Base-by-base conservation (phyloP, 192 early-diverging fungal species). In the Pilobolus umbonatus region DNA sequence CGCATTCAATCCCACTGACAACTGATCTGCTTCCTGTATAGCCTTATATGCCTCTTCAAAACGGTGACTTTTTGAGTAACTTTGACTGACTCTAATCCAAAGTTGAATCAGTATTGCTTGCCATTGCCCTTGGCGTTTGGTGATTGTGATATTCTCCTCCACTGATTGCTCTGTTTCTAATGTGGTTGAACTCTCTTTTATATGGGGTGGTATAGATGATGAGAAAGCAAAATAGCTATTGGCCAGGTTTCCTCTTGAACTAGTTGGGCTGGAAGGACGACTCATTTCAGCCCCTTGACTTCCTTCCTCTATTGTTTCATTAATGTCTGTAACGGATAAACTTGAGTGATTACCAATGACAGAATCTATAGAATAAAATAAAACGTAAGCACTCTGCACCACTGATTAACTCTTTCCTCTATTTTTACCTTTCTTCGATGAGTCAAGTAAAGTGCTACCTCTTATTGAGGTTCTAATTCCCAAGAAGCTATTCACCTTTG, bases 51-150 rank as follows among this genome's bases (percentile, higher is more conserved):
- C 52, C 8, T 54, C 52, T 12, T 54, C 52, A 54, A 22, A 54
- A 15, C 12, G 17, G 7, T 38, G 11, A 5, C 34, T 35, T n/a
- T 35, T 22, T 2, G 52, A 19, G 22, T 54, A 54, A 10, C 34
- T 54, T 14, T 21, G 29, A 24, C 52, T 54, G 52, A 35, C 26
- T 35, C 35, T 54, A n/a, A 83, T 49, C 30, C 74, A 68, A 8
- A 79, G 55, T 43, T 73, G 60, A 69, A 89, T 85, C 47, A 89
- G 57, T 1, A 55, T 70, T 56, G 80, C 38, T 22, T 22, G 8
- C 52, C 52, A 54, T 3, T 14, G 17, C 3, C 24, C 31, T 54
- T 54, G 32, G 11, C 52, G 21, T 11, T 22, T 1, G 22, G 15
- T 49, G 14, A 25, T 28, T 28, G 25, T 28, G 3, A 49, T 28